A percentile compares a stretch with the other conserved stretches of the same genome.
phyloP scores from a whole-genome alignment of 345 rosid genomes.

The Atalantia buxifolia region DNA sequence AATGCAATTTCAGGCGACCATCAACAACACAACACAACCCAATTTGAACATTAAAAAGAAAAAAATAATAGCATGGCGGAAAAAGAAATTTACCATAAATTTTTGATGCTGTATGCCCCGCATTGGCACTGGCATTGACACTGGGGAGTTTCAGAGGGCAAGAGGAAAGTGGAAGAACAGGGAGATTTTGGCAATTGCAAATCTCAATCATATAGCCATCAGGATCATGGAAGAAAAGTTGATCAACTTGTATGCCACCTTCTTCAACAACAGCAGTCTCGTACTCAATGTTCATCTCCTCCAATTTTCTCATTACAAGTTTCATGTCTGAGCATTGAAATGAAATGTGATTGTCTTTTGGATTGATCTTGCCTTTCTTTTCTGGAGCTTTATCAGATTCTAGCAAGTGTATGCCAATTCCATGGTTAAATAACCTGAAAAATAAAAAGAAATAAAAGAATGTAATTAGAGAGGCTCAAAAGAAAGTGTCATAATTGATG shows the following conservation, averaged over 20 bases:
- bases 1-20: not conserved
- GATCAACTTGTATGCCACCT: slow-evolving; percentile 48
- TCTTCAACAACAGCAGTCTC: slow-evolving; percentile 42
- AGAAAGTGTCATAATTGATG: too few relatives aligned
- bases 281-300: slow-evolving; percentile 36
- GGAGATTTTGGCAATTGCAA: slow-evolving; percentile 44
- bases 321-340: slow-evolving; percentile 44
- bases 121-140: not conserved
- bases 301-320: slow-evolving; percentile 22
- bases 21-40: not conserved
- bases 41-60: too few relatives aligned
- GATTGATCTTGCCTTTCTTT: slow-evolving; percentile 40
- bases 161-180: slow-evolving; percentile 39
- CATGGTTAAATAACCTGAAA: slow-evolving; percentile 49
- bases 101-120: not conserved
- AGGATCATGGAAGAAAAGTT: slow-evolving; percentile 52
- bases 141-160: slow-evolving; percentile 44
- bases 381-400: slow-evolving; percentile 22
- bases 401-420: slow-evolving; percentile 46
- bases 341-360: slow-evolving; percentile 55
- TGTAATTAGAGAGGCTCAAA: not conserved
- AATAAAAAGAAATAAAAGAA: not conserved
- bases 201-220: slow-evolving; percentile 47
- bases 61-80: too few relatives aligned
- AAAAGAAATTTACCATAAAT: slow-evolving; percentile 18